Base-by-base conservation (phyloP, 1,139 yeast genomes). In the Zygosaccharomyces pseudobailii region DNA sequence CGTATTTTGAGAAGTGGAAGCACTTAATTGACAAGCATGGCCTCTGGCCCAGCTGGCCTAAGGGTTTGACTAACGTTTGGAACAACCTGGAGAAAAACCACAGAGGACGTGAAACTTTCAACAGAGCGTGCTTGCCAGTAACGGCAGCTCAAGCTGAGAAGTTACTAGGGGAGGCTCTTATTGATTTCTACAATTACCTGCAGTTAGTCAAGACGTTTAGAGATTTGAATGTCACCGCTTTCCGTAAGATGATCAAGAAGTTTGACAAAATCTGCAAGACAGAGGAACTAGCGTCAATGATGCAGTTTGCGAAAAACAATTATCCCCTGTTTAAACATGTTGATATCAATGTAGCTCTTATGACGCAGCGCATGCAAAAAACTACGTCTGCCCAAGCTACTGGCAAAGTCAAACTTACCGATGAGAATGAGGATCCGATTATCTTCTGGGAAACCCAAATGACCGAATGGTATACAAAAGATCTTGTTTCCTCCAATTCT, bases 201-300 rank as follows among this genome's bases (percentile, higher is more conserved):
- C 89, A 90, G 54, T 72, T 92, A 40, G 72, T 92, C 46, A 81
- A 82, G 56, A 85, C 94, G 1, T 92, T 82, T 63, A 75, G 87
- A 53, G 74, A 82, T 38, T 68, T 90, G 56, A 92, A 92, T 66
- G 75, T 89, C 32, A 89, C 96, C 0, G 98, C 95, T 0, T 81
- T 90, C 58, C 76, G 96, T 48, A 92, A 92, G 60, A 82, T 92
- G 61, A 75, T 89, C 47, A 92, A 92, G 62, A 92, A 92, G 66
- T 89, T 79, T 62, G 98, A 92, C 68, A 92, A 92, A 59, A 54
- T 60, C 4, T 57, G 63, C 42, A 47, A 56, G 17, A 73, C 80
- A 4, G 57, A 71, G 2, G 68, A 81, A 19, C 72, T 82, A 25
- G 68, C 71, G 1, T 58, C 64, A 2, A 89, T 83, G 61, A 77